Evolutionary conservation across 1,139 yeast species (phyloP), one percentile per base, ranked within the genome.

Genomic region (Pichia terricola): DNA sequence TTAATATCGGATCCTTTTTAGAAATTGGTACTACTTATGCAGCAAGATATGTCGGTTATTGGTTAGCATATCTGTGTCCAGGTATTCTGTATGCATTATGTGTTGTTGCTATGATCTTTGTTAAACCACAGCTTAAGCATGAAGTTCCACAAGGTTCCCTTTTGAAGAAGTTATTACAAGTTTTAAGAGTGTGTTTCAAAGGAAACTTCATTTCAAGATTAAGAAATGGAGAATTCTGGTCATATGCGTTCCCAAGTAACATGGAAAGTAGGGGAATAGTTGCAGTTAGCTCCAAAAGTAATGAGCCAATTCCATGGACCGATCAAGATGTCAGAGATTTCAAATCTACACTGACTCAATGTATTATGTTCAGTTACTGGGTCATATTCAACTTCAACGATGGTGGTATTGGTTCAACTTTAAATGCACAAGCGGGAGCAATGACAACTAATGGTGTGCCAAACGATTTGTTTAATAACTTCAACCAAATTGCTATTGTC

Each of bases 1-100:
- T 86, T 61, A 86, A 86, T 61, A 66, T 83, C 50, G 95, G 95
- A 50, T 79, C 91, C 2, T 73, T 86, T 56, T 73, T 84, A 51
- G 81, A 81, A 53, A 70, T 86, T 52, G 94, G 89, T 31, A 82
- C 94, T 34, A 77, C 89, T 8, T 81, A 81, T 59, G 64, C 77
- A 59, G 89, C 81, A 53, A 72, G 77, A 61, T 64, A 75, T 52
- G 71, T 81, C 51, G 91, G 88, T 40, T 84, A 73, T 66, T 84
- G 91, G 89, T 73, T 82, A 37, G 91, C 89, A 1, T 84, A 70
- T 66, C 67, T 82, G 55, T 64, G 76, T 39, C 83, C 83, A 42
- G 70, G 76, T 50, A 59, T 76, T 40, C 58, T 75, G 51, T 77
- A 75, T 34, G 34, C 41, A 28, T 27, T 50, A 33, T 52, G 49